A percentile compares a stretch with the other conserved stretches of the same genome.
These are phyloP conservation scores for Fusarium falciforme DNA, from an alignment of 2,329 filamentous ascomycete species.

Conservation along the genomic window DNA sequence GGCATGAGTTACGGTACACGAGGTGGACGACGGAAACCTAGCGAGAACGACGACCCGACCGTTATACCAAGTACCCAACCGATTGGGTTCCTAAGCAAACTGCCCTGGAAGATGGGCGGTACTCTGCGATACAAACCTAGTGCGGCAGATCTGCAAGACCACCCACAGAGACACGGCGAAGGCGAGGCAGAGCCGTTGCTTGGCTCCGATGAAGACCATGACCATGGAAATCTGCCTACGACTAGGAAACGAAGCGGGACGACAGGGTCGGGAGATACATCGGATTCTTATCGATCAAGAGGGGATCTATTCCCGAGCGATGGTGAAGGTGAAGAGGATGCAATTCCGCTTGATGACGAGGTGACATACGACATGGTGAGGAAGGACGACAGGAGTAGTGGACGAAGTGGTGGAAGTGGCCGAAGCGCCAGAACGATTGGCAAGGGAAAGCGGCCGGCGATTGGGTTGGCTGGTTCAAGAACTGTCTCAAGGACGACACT, in stretches of 20 bases:
- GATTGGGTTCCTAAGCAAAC: constrained; percentile 83
- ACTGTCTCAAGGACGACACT: constrained; percentile 70
- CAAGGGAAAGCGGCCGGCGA: constrained; percentile 66
- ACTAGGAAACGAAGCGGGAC: constrained; percentile 78
- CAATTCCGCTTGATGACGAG: constrained; percentile 91
- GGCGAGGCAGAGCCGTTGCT: constrained; percentile 79
- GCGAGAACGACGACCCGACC: constrained; percentile 77
- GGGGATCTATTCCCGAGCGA: constrained; percentile 94
- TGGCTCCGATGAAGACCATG: constrained; percentile 48
- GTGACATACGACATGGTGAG: constrained; percentile 86
- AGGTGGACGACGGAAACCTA: constrained; percentile 60
- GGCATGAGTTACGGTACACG: constrained; percentile 92
- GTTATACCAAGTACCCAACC: constrained; percentile 90
- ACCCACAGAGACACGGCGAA: constrained; percentile 69
- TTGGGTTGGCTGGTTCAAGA: constrained; percentile 54
- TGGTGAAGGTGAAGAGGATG: constrained; percentile 87
- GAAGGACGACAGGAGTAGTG: constrained; percentile 79
- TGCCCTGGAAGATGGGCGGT: constrained; percentile 88
- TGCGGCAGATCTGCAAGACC: constrained; percentile 89
- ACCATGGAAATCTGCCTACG: constrained; percentile 45
- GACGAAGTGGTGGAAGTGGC: constrained; percentile 58
- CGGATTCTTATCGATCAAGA: constrained; percentile 86
- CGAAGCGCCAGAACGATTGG: constrained; percentile 68
- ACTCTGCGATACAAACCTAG: constrained; percentile 90
- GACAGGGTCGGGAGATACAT: constrained; percentile 81